These are phyloP conservation scores for Dispira simplex DNA, from an alignment of 192 early-diverging fungal genomes.

Conservation along the genomic window DNA sequence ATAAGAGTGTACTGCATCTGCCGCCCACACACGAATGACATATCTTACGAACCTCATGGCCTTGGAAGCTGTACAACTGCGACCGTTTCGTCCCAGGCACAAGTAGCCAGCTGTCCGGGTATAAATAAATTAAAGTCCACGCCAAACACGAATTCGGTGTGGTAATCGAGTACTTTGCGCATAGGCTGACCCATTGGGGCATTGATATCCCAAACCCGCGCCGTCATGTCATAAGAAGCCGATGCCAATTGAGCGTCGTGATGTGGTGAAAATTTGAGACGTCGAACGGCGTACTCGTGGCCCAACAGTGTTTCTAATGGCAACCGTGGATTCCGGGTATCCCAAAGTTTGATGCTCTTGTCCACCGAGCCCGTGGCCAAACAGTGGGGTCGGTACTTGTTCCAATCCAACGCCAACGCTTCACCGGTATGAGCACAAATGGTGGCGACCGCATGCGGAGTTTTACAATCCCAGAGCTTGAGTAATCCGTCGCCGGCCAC, in stretches of 20 bases:
- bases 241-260: conserved; percentile 59
- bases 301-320: conserved; percentile 60
- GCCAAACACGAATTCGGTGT: conserved; percentile 95
- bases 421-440: conserved; percentile 74
- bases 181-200: conserved; percentile 21
- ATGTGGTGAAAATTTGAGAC: conserved; percentile 90
- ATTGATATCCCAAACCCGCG: conserved; percentile 77
- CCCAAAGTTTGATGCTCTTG: conserved; percentile 80
- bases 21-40: no score
- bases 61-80: conserved; percentile 29
- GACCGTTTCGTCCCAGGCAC: conserved; percentile 90
- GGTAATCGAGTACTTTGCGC: conserved; percentile 61
- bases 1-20: no score
- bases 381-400: conserved; percentile 76
- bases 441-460: conserved; percentile 42
- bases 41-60: no score
- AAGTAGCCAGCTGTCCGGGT: conserved; percentile 79
- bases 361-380: conserved; percentile 88
- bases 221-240: conserved; percentile 94
- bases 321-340: conserved; percentile 58
- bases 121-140: conserved; percentile 85
- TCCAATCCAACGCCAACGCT: conserved; percentile 89
- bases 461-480: conserved; percentile 82
- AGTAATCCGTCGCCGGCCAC: conserved; percentile 81
- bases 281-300: conserved; percentile 85